A percentile compares a stretch with the other conserved stretches of the same genome.
Evolutionary conservation across 2,329 filamentous ascomycete genomes (phyloP).

Genomic region (Pseudogymnoascus sp.): DNA sequence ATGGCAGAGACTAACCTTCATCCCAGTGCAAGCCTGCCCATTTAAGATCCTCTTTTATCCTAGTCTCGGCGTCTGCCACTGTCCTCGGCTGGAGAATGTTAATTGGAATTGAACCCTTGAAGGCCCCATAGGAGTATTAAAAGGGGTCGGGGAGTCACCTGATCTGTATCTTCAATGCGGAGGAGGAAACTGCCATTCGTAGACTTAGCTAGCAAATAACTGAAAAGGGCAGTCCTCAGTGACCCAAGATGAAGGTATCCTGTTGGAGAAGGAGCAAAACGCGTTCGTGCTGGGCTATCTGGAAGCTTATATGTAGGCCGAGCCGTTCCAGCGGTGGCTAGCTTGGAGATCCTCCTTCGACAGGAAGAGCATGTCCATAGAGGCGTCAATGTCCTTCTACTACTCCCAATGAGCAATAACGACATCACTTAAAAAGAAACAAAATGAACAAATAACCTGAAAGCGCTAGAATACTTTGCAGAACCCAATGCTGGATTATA

Average conservation of each 20-base stretch:
- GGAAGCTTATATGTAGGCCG: conserved; percentile 29
- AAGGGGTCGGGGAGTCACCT: conserved; percentile 40
- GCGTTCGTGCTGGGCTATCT: conserved; percentile 57
- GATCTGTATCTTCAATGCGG: conserved; percentile 91
- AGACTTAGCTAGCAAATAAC: conserved; percentile 79
- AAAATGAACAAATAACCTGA: not conserved
- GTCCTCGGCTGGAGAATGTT: conserved; percentile 58
- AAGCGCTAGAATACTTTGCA: not conserved
- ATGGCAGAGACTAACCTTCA: conserved; percentile 51
- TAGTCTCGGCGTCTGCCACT: conserved; percentile 67
- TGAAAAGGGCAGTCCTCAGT: conserved; percentile 87
- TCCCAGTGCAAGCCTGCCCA: conserved; percentile 93
- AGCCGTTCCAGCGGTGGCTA: conserved; percentile 7
- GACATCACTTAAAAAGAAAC: not conserved
- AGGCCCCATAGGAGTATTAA: conserved; percentile 3
- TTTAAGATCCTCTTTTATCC: conserved; percentile 67
- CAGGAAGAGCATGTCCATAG: conserved; percentile 22
- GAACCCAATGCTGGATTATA: not conserved
- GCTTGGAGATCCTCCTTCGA: conserved; percentile 8
- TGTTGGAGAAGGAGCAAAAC: conserved; percentile 93
- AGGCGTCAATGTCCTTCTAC: conserved; percentile 11
- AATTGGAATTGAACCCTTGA: conserved; percentile 26
- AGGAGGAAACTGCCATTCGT: conserved; percentile 87
- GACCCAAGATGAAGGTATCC: conserved; percentile 90
- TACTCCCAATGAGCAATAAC: conserved; percentile 14